Evolutionary conservation across 257 asterid species (phyloP).

Genomic region (Lycium ferocissimum): DNA sequence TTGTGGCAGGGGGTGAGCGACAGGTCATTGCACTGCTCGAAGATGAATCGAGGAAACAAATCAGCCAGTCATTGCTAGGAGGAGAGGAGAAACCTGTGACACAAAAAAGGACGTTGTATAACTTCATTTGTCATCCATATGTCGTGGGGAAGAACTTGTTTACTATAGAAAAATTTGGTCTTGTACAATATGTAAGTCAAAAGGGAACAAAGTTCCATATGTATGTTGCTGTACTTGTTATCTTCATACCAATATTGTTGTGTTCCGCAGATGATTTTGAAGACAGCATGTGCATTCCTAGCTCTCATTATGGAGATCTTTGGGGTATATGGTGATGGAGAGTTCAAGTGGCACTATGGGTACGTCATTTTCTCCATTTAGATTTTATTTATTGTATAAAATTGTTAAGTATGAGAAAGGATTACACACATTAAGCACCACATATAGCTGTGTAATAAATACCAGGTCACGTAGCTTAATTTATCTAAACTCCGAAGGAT

Average conservation of each 20-base stretch:
- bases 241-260: not conserved
- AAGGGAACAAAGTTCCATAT: not conserved
- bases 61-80: constrained; percentile 69
- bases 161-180: constrained; percentile 78
- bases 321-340: constrained; percentile 94
- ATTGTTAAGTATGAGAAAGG: not conserved
- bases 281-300: constrained; percentile 81
- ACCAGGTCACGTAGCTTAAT: not conserved
- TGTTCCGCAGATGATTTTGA: constrained; percentile 83
- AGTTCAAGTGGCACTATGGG: constrained; percentile 94
- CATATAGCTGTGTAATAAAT: not conserved
- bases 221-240: not conserved
- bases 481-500: not conserved
- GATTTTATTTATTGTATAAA: not conserved
- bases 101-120: constrained; percentile 45
- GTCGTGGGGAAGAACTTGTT: constrained; percentile 72
- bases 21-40: constrained; percentile 70
- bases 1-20: constrained; percentile 74
- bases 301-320: constrained; percentile 76
- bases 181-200: constrained; percentile 82
- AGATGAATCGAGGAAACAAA: constrained; percentile 63
- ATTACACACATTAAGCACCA: not conserved
- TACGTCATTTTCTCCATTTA: constrained; percentile 41
- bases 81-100: constrained; percentile 41
- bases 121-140: constrained; percentile 70